phyloP scores from a whole-genome alignment of 2,329 filamentous ascomycete genomes.

The Ophioceras dolichostomum region DNA sequence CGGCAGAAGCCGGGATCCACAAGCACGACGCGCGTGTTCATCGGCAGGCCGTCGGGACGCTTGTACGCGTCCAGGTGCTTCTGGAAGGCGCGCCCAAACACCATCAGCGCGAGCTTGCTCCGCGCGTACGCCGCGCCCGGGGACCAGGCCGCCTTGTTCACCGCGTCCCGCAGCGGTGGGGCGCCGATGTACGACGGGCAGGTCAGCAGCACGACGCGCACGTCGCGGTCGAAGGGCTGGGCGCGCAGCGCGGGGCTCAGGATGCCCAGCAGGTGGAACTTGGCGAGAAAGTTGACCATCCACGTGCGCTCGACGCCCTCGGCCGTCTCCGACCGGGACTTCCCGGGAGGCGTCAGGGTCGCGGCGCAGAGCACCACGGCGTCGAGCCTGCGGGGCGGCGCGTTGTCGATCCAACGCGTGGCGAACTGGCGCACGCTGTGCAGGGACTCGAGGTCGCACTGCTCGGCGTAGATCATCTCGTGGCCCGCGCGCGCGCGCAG shows the following conservation, averaged over 20 bases:
- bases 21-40: constrained; percentile 72
- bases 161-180: constrained; percentile 46
- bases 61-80: constrained; percentile 80
- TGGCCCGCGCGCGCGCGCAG: constrained; percentile 66
- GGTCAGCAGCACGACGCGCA: constrained; percentile 74
- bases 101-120: constrained; percentile 70
- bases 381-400: constrained; percentile 77
- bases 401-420: constrained; percentile 96
- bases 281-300: constrained; percentile 91
- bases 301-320: constrained; percentile 84
- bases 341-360: constrained; percentile 58
- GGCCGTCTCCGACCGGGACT: constrained; percentile 44
- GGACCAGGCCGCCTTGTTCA: constrained; percentile 33
- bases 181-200: constrained; percentile 82
- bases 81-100: constrained; percentile 83
- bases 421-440: constrained; percentile 87
- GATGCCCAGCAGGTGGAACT: constrained; percentile 89
- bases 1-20: constrained; percentile 78
- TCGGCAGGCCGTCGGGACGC: constrained; percentile 70
- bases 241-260: constrained; percentile 80
- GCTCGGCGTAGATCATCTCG: constrained; percentile 85
- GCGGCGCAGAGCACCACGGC: constrained; percentile 84
- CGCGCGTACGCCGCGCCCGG: constrained; percentile 47
- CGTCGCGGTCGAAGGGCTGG: constrained; percentile 88
- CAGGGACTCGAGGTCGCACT: constrained; percentile 81